A percentile compares a stretch with the other conserved stretches of the same genome.
These are phyloP conservation scores for Colletotrichum spinosum DNA, from an alignment of 2,329 filamentous ascomycete species.

Conservation along the genomic window DNA sequence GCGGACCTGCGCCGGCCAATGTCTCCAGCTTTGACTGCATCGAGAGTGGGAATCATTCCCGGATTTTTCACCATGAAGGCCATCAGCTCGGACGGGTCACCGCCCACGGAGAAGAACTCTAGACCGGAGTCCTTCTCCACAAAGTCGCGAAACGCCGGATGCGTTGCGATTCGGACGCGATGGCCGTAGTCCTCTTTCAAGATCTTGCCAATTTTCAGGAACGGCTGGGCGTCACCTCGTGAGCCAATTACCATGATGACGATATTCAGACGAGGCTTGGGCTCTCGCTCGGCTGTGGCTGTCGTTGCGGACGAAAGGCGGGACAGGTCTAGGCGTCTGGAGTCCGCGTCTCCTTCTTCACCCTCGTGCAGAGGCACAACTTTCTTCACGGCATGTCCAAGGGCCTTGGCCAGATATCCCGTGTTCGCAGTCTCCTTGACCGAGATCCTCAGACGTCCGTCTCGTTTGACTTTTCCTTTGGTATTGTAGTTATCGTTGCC, in stretches of 20 bases:
- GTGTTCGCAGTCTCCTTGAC: conserved; percentile 77
- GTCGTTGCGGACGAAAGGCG: conserved; percentile 48
- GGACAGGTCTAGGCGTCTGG: conserved; percentile 24
- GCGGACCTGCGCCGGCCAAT: conserved; percentile 73
- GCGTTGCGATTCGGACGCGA: conserved; percentile 81
- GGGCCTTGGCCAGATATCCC: conserved; percentile 79
- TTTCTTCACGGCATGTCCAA: conserved; percentile 70
- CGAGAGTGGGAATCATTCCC: conserved; percentile 79
- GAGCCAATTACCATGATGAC: conserved; percentile 88
- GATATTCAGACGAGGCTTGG: conserved; percentile 74
- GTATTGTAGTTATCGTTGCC: conserved; percentile 74
- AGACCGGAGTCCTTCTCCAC: conserved; percentile 78
- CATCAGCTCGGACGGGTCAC: conserved; percentile 85
- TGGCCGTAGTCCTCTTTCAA: conserved; percentile 79
- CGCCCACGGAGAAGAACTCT: conserved; percentile 85
- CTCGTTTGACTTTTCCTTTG: conserved; percentile 72
- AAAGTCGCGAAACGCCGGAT: conserved; percentile 81
- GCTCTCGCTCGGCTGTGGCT: conserved; percentile 44
- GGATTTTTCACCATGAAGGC: conserved; percentile 91
- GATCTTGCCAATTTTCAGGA: conserved; percentile 79
- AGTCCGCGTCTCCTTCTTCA: conserved; percentile 43
- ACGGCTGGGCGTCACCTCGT: conserved; percentile 84
- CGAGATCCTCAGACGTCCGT: conserved; percentile 78
- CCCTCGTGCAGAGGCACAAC: conserved; percentile 55
- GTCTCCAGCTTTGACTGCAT: conserved; percentile 79